Percentiles rank a stretch among this genome's conserved stretches.
Evolutionary conservation across 1,284 basidiomycete genomes (phyloP).

Genomic region (Melampsora larici-populina): DNA sequence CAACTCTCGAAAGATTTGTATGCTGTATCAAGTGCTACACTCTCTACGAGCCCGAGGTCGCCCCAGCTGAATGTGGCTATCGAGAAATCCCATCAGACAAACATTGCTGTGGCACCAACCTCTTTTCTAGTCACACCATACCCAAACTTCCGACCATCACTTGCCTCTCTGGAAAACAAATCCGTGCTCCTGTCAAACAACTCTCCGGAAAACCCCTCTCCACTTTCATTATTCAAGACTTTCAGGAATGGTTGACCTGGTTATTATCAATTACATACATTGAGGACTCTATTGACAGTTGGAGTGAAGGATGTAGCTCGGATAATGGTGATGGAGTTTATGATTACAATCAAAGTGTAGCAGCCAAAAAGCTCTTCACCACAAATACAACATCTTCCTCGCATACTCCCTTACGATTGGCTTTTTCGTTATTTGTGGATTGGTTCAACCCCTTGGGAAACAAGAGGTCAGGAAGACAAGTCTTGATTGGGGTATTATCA

Average conservation of each 20-base stretch:
- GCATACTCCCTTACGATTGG: no score
- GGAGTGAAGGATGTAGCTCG: background rate
- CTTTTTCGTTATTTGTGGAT: no score
- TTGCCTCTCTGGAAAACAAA: background rate
- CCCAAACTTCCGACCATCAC: background rate
- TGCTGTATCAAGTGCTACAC: constrained; percentile 8
- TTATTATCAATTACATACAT: background rate
- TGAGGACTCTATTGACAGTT: background rate
- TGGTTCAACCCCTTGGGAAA: no score
- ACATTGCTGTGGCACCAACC: background rate
- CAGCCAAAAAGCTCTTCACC: background rate
- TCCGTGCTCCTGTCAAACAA: background rate
- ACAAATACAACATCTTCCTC: background rate
- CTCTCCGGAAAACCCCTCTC: background rate
- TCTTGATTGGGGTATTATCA: no score
- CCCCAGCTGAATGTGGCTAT: background rate
- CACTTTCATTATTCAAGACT: background rate
- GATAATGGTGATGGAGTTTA: background rate
- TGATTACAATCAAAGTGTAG: background rate
- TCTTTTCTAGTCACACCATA: background rate
- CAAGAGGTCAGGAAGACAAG: no score
- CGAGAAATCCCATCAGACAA: background rate
- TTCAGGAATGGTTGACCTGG: no score
- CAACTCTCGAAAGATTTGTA: background rate
- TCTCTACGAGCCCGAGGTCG: background rate